phyloP scores from a whole-genome alignment of 176 grass and related monocot genomes.

The Zoysia pacifica region DNA sequence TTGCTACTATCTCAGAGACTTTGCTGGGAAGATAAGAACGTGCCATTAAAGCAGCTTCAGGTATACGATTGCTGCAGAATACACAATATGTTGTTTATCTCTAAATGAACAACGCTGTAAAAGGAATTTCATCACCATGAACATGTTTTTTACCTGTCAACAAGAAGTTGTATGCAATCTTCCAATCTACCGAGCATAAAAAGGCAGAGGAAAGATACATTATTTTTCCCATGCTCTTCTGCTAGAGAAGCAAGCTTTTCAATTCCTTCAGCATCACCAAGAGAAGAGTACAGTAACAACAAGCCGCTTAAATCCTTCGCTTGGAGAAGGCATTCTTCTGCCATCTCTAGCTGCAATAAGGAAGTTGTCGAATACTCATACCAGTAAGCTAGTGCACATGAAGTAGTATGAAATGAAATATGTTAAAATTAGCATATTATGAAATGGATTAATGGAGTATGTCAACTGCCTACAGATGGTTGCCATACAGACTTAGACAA shows the following conservation, averaged over 20 bases:
- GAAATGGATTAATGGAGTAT: neutral
- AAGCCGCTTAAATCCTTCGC: constrained; percentile 93
- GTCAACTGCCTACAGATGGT: neutral
- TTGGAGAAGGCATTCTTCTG: constrained; percentile 85
- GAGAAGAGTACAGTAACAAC: constrained; percentile 87
- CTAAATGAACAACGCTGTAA: constrained; percentile 1
- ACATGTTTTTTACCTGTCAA: constrained; percentile 68
- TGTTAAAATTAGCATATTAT: constrained; percentile 4
- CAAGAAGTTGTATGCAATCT: constrained; percentile 86
- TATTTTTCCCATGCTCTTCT: constrained; percentile 90
- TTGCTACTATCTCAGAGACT: constrained; percentile 82
- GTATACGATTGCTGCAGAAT: constrained; percentile 83
- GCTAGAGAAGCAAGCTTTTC: constrained; percentile 77
- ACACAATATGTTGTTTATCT: constrained; percentile 33
- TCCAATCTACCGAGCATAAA: constrained; percentile 97
- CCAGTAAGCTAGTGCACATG: constrained; percentile 12
- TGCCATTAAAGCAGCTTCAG: constrained; percentile 96
- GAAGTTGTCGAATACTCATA: constrained; percentile 34
- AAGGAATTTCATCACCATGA: neutral
- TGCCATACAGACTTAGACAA: neutral
- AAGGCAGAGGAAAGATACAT: constrained; percentile 92
- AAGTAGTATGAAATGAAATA: constrained; percentile 1
- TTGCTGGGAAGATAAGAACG: constrained; percentile 97
- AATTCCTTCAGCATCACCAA: constrained; percentile 89
- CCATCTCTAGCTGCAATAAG: constrained; percentile 74